A percentile compares a stretch with the other conserved stretches of the same genome.
phyloP scores from a whole-genome alignment of 2,329 filamentous ascomycete species.

The Aspergillus persii region DNA sequence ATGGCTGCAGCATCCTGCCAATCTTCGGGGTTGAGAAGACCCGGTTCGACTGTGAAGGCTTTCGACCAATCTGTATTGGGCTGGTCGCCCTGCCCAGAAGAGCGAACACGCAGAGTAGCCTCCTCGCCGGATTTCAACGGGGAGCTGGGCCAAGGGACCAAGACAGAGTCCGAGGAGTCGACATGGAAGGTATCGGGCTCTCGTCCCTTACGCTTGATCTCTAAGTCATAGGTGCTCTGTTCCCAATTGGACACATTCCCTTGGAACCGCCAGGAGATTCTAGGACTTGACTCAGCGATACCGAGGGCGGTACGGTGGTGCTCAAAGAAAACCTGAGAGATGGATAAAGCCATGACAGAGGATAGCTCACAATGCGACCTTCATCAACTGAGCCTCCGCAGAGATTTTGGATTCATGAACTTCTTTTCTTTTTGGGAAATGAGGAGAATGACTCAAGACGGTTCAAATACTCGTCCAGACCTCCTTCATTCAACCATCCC shows the following conservation, averaged over 20 bases:
- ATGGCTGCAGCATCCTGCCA: slow-evolving; percentile 28
- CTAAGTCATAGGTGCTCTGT: slow-evolving; percentile 19
- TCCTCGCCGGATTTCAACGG: slow-evolving; percentile 16
- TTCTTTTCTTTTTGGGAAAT: too few relatives aligned
- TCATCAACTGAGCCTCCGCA: background rate
- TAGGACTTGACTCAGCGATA: slow-evolving; percentile 16
- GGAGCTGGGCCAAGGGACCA: slow-evolving; percentile 23
- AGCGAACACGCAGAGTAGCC: slow-evolving; percentile 10
- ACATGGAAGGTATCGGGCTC: slow-evolving; percentile 9
- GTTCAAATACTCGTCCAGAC: background rate
- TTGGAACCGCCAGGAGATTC: slow-evolving; percentile 28
- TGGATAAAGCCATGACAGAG: slow-evolving; percentile 12
- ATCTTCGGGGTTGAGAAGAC: slow-evolving; percentile 29
- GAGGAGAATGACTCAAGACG: background rate
- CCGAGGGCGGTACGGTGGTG: slow-evolving; percentile 18
- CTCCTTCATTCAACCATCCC: background rate
- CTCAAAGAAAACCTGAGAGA: slow-evolving; percentile 16
- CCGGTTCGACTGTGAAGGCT: slow-evolving; percentile 29
- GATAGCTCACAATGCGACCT: background rate
- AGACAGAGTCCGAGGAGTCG: slow-evolving; percentile 17
- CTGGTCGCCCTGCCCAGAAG: slow-evolving; percentile 1
- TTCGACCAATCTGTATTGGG: slow-evolving; percentile 31
- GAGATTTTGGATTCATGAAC: background rate
- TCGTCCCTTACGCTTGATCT: slow-evolving; percentile 6
- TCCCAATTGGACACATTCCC: slow-evolving; percentile 18